Evolutionary conservation across 345 rosid species (phyloP).

Genomic region (Xanthoceras sorbifolium): DNA sequence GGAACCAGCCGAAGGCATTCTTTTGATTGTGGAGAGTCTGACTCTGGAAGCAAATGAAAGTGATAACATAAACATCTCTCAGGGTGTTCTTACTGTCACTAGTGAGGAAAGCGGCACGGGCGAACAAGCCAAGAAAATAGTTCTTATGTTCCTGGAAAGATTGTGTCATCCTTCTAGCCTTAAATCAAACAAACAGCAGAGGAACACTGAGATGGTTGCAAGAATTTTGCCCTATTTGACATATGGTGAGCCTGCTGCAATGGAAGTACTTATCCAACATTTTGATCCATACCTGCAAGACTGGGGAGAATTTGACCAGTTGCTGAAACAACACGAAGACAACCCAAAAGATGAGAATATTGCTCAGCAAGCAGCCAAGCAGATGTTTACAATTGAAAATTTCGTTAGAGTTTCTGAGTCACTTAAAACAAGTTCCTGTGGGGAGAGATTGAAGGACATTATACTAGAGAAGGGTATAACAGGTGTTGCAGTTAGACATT

Average conservation of each 20-base stretch:
- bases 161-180: slow-evolving; percentile 81
- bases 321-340: slow-evolving; percentile 75
- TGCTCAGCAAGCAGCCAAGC: slow-evolving; percentile 68
- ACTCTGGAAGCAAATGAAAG: slow-evolving; percentile 96
- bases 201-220: slow-evolving; percentile 99
- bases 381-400: slow-evolving; percentile 81
- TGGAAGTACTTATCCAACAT: slow-evolving; percentile 94
- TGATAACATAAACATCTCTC: slow-evolving; percentile 72
- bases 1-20: slow-evolving; percentile 99
- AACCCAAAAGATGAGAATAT: slow-evolving; percentile 72
- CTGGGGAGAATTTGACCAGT: slow-evolving; percentile 79
- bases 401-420: slow-evolving; percentile 97
- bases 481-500: slow-evolving; percentile 76
- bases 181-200: slow-evolving; percentile 94
- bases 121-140: slow-evolving; percentile 97
- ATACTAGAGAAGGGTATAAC: slow-evolving; percentile 85
- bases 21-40: slow-evolving; percentile 92
- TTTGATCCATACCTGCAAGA: slow-evolving; percentile 83
- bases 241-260: slow-evolving; percentile 98
- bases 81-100: slow-evolving; percentile 75
- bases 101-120: slow-evolving; percentile 85
- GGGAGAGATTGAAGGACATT: slow-evolving; percentile 93
- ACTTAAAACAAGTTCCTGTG: slow-evolving; percentile 95
- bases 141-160: slow-evolving; percentile 93
- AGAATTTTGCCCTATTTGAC: slow-evolving; percentile 96